phyloP scores from a whole-genome alignment of 768 basidiomycete species.

The Strobilomyces echinocephalus region DNA sequence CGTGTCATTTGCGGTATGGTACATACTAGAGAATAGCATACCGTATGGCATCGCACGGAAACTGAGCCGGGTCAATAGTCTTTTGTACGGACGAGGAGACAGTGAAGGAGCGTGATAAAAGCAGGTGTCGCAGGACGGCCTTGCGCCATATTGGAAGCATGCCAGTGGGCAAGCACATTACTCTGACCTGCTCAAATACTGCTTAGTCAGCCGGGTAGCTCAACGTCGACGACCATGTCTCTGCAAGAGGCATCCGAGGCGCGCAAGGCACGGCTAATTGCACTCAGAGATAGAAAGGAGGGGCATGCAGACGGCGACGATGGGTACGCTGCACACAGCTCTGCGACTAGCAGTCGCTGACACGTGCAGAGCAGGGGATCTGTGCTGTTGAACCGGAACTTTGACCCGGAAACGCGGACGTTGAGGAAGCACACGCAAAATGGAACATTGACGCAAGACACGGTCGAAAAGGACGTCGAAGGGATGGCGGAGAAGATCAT shows the following conservation, averaged over 20 bases:
- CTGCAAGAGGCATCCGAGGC: slow-evolving; percentile 75
- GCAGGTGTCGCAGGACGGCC: not conserved
- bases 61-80: slow-evolving; percentile 53
- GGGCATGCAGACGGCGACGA: slow-evolving; percentile 42
- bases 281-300: slow-evolving; percentile 68
- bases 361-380: slow-evolving; percentile 34
- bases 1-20: not conserved
- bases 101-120: slow-evolving; percentile 25
- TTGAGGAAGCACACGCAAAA: slow-evolving; percentile 61
- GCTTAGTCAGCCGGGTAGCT: slow-evolving; percentile 32
- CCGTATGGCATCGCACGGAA: slow-evolving; percentile 67
- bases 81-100: slow-evolving; percentile 32
- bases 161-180: not conserved
- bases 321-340: slow-evolving; percentile 34
- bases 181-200: not conserved
- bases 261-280: slow-evolving; percentile 75
- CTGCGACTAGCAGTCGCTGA: slow-evolving; percentile 9
- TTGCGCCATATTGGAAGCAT: slow-evolving; percentile 33
- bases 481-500: slow-evolving; percentile 85
- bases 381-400: slow-evolving; percentile 71
- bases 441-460: slow-evolving; percentile 64
- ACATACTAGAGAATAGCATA: slow-evolving; percentile 26
- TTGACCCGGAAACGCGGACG: slow-evolving; percentile 83
- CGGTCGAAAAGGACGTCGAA: slow-evolving; percentile 80
- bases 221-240: slow-evolving; percentile 40